Percentiles rank a stretch among this genome's conserved stretches.
phyloP scores from a whole-genome alignment of 495 filamentous ascomycete species.

The Amniculicola lignicola region DNA sequence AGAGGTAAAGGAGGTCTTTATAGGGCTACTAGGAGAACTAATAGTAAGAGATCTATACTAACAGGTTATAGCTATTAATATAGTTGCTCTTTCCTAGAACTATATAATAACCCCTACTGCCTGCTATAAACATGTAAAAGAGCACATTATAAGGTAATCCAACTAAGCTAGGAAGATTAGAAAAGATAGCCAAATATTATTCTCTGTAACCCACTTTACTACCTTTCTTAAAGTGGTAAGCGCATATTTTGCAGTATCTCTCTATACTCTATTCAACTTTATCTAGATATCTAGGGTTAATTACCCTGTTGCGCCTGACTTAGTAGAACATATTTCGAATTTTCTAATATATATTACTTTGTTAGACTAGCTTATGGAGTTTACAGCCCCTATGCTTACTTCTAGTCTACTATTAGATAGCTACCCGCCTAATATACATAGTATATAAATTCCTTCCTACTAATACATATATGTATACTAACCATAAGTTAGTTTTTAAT shows the following conservation, averaged over 20 bases:
- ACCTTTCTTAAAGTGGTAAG: conserved; percentile 25
- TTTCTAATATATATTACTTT: conserved; percentile 19
- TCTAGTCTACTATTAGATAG: conserved; percentile 28
- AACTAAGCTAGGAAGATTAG: conserved; percentile 19
- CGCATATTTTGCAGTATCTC: conserved; percentile 20
- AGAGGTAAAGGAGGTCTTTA: conserved; percentile 20
- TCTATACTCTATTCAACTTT: conserved; percentile 31
- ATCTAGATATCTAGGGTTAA: conserved; percentile 23
- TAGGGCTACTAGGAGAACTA: conserved; percentile 27
- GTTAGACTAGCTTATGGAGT: conserved; percentile 20
- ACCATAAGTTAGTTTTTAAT: conserved; percentile 19
- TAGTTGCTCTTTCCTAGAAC: conserved; percentile 20
- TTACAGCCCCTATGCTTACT: conserved; percentile 25
- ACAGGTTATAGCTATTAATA: conserved; percentile 27
- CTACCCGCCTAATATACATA: neutral
- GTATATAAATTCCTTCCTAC: conserved; percentile 18
- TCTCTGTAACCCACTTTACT: conserved; percentile 27
- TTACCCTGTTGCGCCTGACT: conserved; percentile 22
- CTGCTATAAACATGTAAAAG: conserved; percentile 15
- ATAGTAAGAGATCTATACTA: conserved; percentile 23
- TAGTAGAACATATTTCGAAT: conserved; percentile 20
- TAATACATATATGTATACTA: conserved; percentile 17
- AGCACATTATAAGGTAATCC: conserved; percentile 14
- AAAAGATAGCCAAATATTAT: conserved; percentile 18
- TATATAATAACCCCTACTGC: neutral